Evolutionary conservation across 805 yeast species (phyloP), one percentile per base, ranked within the genome.

Genomic region (Zygosaccharomyces kombuchaensis): DNA sequence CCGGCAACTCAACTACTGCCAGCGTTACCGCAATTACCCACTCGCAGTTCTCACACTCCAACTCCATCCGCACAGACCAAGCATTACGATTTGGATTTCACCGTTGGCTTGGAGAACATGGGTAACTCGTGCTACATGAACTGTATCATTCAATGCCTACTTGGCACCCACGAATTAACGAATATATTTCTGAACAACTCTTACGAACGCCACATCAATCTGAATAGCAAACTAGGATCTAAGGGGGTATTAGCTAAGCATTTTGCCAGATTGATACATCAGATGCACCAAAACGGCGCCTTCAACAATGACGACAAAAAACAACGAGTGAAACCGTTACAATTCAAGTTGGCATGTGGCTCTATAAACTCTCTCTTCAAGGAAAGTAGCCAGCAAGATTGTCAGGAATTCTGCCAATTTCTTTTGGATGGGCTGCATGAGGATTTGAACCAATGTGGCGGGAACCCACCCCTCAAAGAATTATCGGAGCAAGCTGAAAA

Each of bases 41-140:
- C 48, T 8, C 50, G 44, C 9, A 37, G 32, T 12, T 23, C 42
- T 9, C 37, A 41, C 5, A 30, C 41, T 4, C 36, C 40, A 14
- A 25, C 21, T 16, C 16, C 51, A n/a, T 26, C 30, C n/a, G 17
- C 34, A 7, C 42, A 30, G 9, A 22, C 41, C 23, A 44, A 46
- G 17, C 43, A 40, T 25, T 39, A 43, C 27, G 58, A 56, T 26
- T 34, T 63, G 22, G 66, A 70, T 46, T 74, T 81, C 42, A 70
- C 80, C 14, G 80, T 89, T 0, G 97, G 98, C 0, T 70, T 90
- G 5, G 71, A 74, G 10, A 90, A 90, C 61, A 69, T 90, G 50
- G 96, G 96, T 2, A 91, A 91, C 58, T 85, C 96, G 0, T 90
- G 97, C 63, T 90, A 90, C 65, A 84, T 90, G 89, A 90, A 90